Conservation (phyloP, 225 moss, liverwort and hornwort species). For the Neckera pumila region DNA sequence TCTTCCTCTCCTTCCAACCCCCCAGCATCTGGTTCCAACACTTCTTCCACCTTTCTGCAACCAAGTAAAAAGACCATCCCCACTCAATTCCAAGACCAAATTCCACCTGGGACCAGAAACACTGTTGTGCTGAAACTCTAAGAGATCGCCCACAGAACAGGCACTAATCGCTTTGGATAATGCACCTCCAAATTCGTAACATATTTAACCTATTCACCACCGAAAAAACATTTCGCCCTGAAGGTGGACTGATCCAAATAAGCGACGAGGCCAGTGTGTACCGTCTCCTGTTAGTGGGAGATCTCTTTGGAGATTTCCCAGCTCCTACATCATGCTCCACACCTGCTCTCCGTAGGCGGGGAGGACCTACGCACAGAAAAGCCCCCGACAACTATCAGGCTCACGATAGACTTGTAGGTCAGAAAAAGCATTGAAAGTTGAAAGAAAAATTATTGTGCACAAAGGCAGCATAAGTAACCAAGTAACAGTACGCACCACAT, state of each 20-base stretch:
- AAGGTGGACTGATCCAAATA: not conserved
- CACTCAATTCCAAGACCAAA: not conserved
- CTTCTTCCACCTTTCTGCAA: constrained; percentile 35
- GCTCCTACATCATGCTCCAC: constrained; percentile 32
- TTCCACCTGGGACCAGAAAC: not conserved
- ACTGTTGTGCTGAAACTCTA: not conserved
- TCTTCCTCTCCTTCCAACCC: constrained; percentile 21
- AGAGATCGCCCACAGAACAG: not conserved
- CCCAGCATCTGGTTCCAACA: constrained; percentile 6
- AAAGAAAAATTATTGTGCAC: not conserved
- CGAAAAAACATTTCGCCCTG: not conserved
- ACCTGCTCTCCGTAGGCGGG: constrained; percentile 36
- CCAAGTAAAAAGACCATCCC: not conserved
- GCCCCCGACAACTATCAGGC: not conserved
- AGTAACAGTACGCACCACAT: constrained; percentile 42
- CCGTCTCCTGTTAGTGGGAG: constrained; percentile 35
- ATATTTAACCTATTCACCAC: not conserved
- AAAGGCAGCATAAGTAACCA: not conserved
- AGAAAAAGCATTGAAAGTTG: not conserved
- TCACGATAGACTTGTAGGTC: not conserved
- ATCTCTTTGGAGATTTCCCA: constrained; percentile 25
- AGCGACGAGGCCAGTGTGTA: not conserved
- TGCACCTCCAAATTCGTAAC: not conserved
- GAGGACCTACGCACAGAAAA: constrained; percentile 30
- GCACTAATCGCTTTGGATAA: not conserved